These are phyloP conservation scores for Phialophora verrucosa DNA, from an alignment of 2,329 filamentous ascomycete genomes.

Conservation along the genomic window DNA sequence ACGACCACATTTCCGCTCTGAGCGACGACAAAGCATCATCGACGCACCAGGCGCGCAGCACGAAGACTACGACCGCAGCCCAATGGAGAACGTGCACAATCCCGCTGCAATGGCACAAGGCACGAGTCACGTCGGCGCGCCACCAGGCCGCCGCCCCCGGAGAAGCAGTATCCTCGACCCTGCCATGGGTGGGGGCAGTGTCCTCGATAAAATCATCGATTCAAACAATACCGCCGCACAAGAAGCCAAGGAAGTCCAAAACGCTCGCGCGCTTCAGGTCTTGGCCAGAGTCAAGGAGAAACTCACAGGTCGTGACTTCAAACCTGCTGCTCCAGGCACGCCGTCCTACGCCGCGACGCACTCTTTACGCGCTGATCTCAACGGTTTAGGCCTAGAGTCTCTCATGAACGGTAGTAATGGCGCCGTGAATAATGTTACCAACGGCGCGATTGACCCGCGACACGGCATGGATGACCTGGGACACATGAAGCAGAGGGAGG, in stretches of 20 bases:
- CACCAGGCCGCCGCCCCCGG: conserved; percentile 56
- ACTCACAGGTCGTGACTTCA: conserved; percentile 91
- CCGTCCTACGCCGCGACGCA: conserved; percentile 44
- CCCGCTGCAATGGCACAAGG: conserved; percentile 50
- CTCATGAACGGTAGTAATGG: conserved; percentile 31
- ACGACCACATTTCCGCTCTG: conserved; percentile 64
- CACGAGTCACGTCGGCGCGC: conserved; percentile 36
- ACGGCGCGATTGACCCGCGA: conserved; percentile 3
- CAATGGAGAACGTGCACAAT: conserved; percentile 44
- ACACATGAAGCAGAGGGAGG: conserved; percentile 15
- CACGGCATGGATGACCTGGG: conserved; percentile 10
- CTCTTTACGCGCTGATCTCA: conserved; percentile 27
- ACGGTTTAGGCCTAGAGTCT: conserved; percentile 29
- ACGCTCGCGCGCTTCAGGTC: conserved; percentile 89
- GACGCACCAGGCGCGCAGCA: conserved; percentile 45
- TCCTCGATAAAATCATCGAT: conserved; percentile 51
- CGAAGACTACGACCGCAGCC: conserved; percentile 38
- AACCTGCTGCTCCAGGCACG: conserved; percentile 57
- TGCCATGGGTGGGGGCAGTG: conserved; percentile 46
- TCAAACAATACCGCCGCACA: conserved; percentile 41
- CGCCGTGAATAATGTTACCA: conserved; percentile 21
- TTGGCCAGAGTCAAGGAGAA: conserved; percentile 93
- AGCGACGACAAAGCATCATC: conserved; percentile 66
- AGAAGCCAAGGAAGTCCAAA: conserved; percentile 76
- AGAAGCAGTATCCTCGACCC: conserved; percentile 72